Evolutionary conservation across 2,329 filamentous ascomycete species (phyloP), one percentile per base, ranked within the genome.

Genomic region (Neofusicoccum kwambonambiense): DNA sequence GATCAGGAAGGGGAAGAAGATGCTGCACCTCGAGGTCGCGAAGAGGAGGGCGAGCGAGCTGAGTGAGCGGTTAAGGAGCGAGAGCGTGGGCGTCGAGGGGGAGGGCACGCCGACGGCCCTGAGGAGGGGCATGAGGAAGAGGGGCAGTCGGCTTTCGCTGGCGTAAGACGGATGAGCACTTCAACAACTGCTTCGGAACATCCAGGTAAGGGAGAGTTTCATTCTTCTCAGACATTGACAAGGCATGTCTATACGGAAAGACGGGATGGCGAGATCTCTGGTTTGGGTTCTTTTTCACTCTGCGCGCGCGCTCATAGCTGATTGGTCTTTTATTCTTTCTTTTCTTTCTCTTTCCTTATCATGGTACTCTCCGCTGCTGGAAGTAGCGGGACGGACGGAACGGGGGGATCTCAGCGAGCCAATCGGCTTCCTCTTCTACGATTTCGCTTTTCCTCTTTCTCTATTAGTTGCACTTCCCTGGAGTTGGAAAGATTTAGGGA

Each of bases 1-100:
- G 15, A 49, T 76, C 13, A 75, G 73, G 67, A 74, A 73, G 58
- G 70, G 70, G 31, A 73, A 70, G 67, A 64, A 47, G 47, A 56
- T 27, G 12, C 27, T 63, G 22, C 47, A 50, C 19, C 42, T 63
- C 35, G 65, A 60, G 51, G 19, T 67, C 2, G 67, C 60, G 51
- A 68, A 60, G 11, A 50, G 61, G 34, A 39, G 50, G 9, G 62
- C 62, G 31, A 57, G 51, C 17, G 62, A 64, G 44, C 31, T 41
- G 34, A 49, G 62, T 15, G 51, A 64, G 19, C 45, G 62, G 5
- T 15, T 50, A 35, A 31, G 51, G 13, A 57, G 49, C 11, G 62
- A 51, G 35, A 64, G 62, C 15, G 42, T 57, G 35, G 44, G 61
- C 12, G 22, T 22, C 5, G 54, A 58, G 4, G 47, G 50, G 39